These are phyloP conservation scores for Solanum habrochaites DNA, from an alignment of 257 asterid species.

Conservation along the genomic window DNA sequence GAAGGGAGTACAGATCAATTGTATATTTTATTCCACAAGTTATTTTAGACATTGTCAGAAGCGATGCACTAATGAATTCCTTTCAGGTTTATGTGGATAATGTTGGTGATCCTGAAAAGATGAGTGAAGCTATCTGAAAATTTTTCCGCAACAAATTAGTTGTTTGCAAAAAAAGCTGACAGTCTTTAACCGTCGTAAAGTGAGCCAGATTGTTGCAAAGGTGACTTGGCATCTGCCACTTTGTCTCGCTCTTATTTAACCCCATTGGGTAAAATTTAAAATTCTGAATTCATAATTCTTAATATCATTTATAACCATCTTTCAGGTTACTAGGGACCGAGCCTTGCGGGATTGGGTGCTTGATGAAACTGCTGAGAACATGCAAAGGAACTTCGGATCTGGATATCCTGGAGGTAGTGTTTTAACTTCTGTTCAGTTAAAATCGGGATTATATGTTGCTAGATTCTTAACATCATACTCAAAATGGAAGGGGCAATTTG, in stretches of 20 bases:
- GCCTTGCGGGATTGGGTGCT: constrained; percentile 73
- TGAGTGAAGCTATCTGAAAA: constrained; percentile 67
- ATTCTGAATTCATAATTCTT: background rate
- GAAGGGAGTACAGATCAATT: background rate
- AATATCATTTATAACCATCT: background rate
- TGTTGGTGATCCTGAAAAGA: constrained; percentile 94
- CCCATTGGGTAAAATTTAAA: background rate
- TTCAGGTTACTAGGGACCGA: constrained; percentile 90
- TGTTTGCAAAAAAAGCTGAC: constrained; percentile 95
- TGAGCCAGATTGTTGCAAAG: constrained; percentile 98
- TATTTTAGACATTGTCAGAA: background rate
- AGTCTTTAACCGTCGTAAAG: constrained; percentile 93
- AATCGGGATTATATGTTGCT: background rate
- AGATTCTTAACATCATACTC: background rate
- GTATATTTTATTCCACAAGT: background rate
- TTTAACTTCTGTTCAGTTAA: background rate
- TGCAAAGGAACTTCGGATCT: constrained; percentile 74
- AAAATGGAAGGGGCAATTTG: background rate
- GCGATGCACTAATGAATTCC: background rate
- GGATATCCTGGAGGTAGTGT: constrained; percentile 92
- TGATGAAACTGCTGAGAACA: constrained; percentile 65
- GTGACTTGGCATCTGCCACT: constrained; percentile 22
- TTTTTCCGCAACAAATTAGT: constrained; percentile 73
- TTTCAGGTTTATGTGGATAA: constrained; percentile 90
- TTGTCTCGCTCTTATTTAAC: background rate